Evolutionary conservation across 441 rosid genomes (phyloP).

Genomic region (Raphanus hybrid): DNA sequence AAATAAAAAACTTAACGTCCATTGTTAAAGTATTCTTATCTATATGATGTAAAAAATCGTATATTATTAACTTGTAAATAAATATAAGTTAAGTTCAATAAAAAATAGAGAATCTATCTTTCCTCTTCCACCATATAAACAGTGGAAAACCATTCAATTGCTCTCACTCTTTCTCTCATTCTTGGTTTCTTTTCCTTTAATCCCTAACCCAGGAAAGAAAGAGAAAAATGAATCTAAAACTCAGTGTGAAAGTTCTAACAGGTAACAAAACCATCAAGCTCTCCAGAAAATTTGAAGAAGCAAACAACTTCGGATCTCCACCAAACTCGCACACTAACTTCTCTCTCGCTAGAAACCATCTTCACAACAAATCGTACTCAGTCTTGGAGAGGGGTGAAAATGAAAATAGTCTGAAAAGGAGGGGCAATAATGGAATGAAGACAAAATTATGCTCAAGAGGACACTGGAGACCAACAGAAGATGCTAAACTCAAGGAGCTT

Average conservation of each 20-base stretch:
- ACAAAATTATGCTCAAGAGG: slow-evolving; percentile 58
- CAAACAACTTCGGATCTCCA: slow-evolving; percentile 32
- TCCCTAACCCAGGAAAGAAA: slow-evolving; percentile 11
- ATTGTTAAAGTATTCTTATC: too few species aligned
- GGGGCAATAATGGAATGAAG: slow-evolving; percentile 30
- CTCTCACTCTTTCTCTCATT: background rate
- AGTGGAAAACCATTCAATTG: slow-evolving; percentile 40
- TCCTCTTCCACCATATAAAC: slow-evolving; percentile 44
- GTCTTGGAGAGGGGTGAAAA: slow-evolving; percentile 12
- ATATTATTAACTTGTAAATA: slow-evolving; percentile 12
- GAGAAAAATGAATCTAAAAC: slow-evolving; percentile 33
- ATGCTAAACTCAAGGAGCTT: slow-evolving; percentile 85
- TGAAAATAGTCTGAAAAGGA: background rate
- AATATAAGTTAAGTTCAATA: slow-evolving; percentile 19
- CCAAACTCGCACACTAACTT: slow-evolving; percentile 30
- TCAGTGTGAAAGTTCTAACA: slow-evolving; percentile 22
- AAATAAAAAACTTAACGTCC: too few species aligned
- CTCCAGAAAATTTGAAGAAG: slow-evolving; percentile 18
- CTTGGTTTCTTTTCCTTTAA: slow-evolving; percentile 18
- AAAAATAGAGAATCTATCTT: slow-evolving; percentile 24
- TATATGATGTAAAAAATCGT: slow-evolving; percentile 5
- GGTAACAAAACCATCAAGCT: slow-evolving; percentile 1
- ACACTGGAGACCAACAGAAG: slow-evolving; percentile 98
- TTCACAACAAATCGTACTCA: slow-evolving; percentile 31
- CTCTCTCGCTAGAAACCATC: slow-evolving; percentile 23